Conservation (phyloP, 164 flowering plant genomes). For the Platanus orientalis region DNA sequence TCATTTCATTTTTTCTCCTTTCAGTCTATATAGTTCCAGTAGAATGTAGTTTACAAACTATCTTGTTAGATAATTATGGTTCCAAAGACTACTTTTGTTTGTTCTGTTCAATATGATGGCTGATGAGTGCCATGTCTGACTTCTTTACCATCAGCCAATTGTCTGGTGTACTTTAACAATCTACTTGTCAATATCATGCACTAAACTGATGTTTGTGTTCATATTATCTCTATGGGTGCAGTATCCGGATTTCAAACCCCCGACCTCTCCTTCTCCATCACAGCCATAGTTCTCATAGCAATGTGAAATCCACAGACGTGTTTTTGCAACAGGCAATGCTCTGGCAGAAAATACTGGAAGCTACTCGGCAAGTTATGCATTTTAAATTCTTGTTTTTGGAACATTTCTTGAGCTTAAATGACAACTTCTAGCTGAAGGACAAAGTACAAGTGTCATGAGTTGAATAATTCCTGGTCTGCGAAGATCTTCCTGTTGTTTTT, state of each 20-base stretch:
- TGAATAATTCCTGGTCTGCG: too few species aligned
- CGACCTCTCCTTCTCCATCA: slow-evolving; percentile 81
- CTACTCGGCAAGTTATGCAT: not conserved
- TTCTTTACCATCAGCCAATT: not conserved
- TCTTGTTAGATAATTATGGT: not conserved
- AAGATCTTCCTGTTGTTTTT: too few species aligned
- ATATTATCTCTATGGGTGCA: slow-evolving; percentile 37
- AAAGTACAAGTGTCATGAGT: not conserved
- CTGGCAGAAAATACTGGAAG: not conserved
- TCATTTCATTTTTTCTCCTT: not conserved
- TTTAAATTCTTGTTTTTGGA: not conserved
- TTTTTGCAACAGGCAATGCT: slow-evolving; percentile 2
- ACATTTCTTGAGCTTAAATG: too few species aligned
- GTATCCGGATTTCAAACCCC: slow-evolving; percentile 96
- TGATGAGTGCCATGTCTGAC: not conserved
- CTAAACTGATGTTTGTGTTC: too few species aligned
- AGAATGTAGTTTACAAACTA: not conserved
- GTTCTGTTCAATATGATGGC: not conserved
- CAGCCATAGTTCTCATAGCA: slow-evolving; percentile 38
- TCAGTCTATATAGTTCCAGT: not conserved
- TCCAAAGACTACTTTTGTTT: too few species aligned
- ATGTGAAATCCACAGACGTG: not conserved
- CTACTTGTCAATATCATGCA: not conserved
- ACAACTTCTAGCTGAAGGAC: too few species aligned
- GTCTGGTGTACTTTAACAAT: not conserved